Evolutionary conservation across 768 basidiomycete genomes (phyloP).

Genomic region (Ramaria sp.): DNA sequence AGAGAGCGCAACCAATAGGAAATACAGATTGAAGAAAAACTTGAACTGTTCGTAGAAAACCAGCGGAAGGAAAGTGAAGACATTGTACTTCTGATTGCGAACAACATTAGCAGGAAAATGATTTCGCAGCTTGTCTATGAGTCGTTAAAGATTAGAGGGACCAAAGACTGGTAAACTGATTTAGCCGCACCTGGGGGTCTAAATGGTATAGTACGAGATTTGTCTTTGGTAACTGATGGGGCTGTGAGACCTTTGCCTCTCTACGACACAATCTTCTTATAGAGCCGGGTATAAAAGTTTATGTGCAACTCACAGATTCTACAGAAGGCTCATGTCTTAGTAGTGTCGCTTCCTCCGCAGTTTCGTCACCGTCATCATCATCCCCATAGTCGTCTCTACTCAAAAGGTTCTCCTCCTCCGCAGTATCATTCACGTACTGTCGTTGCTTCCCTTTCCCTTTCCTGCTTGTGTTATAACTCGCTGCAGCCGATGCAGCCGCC

Average conservation of each 20-base stretch:
- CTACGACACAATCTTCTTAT: conserved; percentile 8
- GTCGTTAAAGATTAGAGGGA: not conserved
- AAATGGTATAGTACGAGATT: conserved; percentile 71
- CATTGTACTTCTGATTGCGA: conserved; percentile 96
- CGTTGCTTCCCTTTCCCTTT: conserved; percentile 33
- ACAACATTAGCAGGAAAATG: conserved; percentile 82
- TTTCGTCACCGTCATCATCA: not conserved
- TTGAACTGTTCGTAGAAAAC: conserved; percentile 99
- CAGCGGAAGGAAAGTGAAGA: conserved; percentile 92
- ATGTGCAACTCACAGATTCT: conserved; percentile 11
- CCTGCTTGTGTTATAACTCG: conserved; percentile 13
- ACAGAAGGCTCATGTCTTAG: conserved; percentile 19
- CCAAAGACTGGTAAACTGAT: not conserved
- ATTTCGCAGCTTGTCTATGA: conserved; percentile 56
- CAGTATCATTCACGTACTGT: conserved; percentile 44
- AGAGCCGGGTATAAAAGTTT: conserved; percentile 8
- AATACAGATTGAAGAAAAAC: conserved; percentile 99
- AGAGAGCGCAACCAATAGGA: conserved; percentile 89
- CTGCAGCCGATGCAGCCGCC: conserved; percentile 23
- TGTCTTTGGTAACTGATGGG: conserved; percentile 38
- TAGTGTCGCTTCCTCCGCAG: conserved; percentile 15
- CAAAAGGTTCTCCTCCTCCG: conserved; percentile 40
- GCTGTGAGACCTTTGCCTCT: conserved; percentile 20
- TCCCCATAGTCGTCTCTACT: conserved; percentile 12
- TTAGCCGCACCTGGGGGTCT: conserved; percentile 46